Conservation (phyloP, 2,329 filamentous ascomycete genomes). For the Stemphylium vesicarium region DNA sequence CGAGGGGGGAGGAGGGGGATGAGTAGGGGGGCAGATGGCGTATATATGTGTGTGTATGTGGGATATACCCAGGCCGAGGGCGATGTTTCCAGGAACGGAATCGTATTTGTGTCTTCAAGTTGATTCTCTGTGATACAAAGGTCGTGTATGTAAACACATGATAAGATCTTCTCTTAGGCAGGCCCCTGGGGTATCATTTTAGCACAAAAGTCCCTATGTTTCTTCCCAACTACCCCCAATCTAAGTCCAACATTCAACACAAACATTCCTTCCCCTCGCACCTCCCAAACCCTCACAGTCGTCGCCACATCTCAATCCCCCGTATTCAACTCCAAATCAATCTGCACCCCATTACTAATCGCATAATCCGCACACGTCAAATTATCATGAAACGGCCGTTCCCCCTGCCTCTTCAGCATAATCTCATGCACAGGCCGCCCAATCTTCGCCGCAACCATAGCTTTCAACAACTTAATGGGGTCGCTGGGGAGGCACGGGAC, state of each 20-base stretch:
- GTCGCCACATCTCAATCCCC: slow-evolving; percentile 31
- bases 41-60: background rate
- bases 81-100: background rate
- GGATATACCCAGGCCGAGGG: background rate
- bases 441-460: slow-evolving; percentile 87
- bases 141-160: background rate
- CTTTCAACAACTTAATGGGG: slow-evolving; percentile 84
- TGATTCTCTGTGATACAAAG: too few relatives aligned
- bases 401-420: slow-evolving; percentile 86
- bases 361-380: slow-evolving; percentile 90
- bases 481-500: slow-evolving; percentile 89
- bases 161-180: background rate
- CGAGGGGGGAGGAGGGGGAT: slow-evolving; percentile 38
- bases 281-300: background rate
- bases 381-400: slow-evolving; percentile 91
- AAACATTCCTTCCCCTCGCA: too few relatives aligned
- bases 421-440: slow-evolving; percentile 91
- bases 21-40: slow-evolving; percentile 23
- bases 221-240: too few relatives aligned
- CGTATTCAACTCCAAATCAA: slow-evolving; percentile 54
- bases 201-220: too few relatives aligned
- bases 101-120: too few relatives aligned
- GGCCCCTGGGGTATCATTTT: background rate
- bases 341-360: slow-evolving; percentile 83
- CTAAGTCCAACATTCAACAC: too few relatives aligned